These are phyloP conservation scores for Backusella westeae DNA, from an alignment of 192 early-diverging fungal species.

Conservation along the genomic window DNA sequence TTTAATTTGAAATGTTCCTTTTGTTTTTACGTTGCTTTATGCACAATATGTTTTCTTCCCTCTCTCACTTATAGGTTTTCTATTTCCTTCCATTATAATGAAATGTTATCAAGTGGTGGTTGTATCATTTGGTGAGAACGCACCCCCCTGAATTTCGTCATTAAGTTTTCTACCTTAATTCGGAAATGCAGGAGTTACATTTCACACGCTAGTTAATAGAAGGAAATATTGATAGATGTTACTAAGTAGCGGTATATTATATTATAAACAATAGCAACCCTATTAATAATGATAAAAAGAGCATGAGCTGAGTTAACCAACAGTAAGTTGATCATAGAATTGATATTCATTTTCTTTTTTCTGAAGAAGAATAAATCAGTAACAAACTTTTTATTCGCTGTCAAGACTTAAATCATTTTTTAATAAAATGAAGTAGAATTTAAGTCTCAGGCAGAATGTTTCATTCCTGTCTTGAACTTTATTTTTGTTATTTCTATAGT, in stretches of 20 bases:
- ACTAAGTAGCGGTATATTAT: neutral
- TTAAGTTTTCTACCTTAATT: neutral
- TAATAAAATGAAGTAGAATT: neutral
- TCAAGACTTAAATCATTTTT: neutral
- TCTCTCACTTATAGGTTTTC: neutral
- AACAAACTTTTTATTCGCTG: neutral
- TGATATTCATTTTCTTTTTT: neutral
- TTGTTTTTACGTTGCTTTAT: neutral
- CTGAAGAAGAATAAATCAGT: neutral
- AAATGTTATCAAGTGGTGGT: neutral
- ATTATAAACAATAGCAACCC: neutral
- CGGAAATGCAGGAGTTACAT: neutral
- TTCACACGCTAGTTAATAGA: neutral
- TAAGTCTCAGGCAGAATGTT: slow-evolving; percentile 4
- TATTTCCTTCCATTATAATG: neutral
- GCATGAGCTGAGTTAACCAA: neutral
- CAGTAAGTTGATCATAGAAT: neutral
- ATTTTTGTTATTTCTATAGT: neutral
- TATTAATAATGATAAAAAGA: neutral
- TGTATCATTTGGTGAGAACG: neutral
- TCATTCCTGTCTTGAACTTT: neutral
- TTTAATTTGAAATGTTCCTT: neutral
- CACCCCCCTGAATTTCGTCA: neutral
- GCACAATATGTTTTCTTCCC: neutral
- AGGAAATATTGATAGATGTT: neutral